Evolutionary conservation across 2,329 filamentous ascomycete genomes (phyloP).

Genomic region (Purpureocillium lavendulum): DNA sequence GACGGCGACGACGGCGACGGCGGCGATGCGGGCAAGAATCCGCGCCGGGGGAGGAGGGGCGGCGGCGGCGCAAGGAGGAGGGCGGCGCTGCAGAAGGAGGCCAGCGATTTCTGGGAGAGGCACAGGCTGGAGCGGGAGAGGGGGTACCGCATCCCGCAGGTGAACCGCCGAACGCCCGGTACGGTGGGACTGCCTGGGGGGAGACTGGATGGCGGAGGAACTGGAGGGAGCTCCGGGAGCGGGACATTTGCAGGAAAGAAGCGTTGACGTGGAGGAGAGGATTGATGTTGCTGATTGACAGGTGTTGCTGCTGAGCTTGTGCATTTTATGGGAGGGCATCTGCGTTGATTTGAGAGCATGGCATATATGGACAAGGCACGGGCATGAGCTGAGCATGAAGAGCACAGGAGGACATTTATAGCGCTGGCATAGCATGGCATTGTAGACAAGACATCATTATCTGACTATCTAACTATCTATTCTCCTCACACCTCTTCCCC

Average conservation of each 20-base stretch:
- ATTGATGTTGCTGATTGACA: neutral
- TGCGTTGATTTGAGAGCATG: too few species aligned
- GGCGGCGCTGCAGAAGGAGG: conserved; percentile 20
- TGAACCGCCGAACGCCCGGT: conserved; percentile 19
- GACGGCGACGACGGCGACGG: neutral
- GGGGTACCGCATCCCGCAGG: conserved; percentile 29
- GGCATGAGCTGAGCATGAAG: too few species aligned
- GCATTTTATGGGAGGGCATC: too few species aligned
- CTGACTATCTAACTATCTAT: too few species aligned
- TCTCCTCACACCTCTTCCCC: too few species aligned
- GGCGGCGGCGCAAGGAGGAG: conserved; percentile 3
- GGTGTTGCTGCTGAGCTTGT: neutral
- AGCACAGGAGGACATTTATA: too few species aligned
- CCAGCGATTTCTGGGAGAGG: conserved; percentile 33
- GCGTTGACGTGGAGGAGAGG: neutral
- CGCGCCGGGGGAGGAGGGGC: neutral
- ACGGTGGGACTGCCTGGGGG: neutral
- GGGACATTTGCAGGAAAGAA: neutral
- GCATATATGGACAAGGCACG: too few species aligned
- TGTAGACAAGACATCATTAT: too few species aligned
- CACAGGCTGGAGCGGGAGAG: conserved; percentile 28
- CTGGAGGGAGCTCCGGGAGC: neutral
- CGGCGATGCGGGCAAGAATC: neutral
- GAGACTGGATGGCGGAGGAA: conserved; percentile 1
- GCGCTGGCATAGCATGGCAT: too few species aligned